Evolutionary conservation across 129 eudicot genomes (phyloP).

Genomic region (Mikania micrantha): DNA sequence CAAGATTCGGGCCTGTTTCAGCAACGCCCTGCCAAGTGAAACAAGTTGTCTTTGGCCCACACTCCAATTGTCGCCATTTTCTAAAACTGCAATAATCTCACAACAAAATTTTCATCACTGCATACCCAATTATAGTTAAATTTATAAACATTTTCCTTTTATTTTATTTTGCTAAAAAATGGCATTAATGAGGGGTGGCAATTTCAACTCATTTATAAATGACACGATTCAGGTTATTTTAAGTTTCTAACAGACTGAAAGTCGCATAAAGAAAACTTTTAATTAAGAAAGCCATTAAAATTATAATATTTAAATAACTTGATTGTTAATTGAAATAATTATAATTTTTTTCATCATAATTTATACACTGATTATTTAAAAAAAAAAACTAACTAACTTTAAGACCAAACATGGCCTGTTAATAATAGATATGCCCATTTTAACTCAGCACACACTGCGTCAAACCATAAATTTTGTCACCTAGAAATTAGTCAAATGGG

Average conservation of each 20-base stretch:
- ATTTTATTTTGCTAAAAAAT: neutral
- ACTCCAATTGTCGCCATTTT: conserved; percentile 97
- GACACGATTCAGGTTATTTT: neutral
- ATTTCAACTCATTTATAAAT: neutral
- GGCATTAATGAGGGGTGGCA: neutral
- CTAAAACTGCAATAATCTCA: conserved; percentile 48
- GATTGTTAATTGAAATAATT: too few species aligned
- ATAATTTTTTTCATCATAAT: neutral
- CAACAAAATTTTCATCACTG: conserved; percentile 1
- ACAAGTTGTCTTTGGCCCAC: conserved; percentile 95
- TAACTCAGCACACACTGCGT: neutral
- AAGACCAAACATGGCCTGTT: neutral
- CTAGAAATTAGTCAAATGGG: neutral
- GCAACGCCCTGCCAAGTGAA: conserved; percentile 82
- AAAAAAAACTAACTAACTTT: neutral
- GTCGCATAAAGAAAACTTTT: neutral
- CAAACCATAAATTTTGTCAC: neutral
- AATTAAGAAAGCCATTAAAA: neutral
- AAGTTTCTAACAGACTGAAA: neutral
- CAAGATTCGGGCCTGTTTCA: conserved; percentile 78
- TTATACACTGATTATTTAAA: neutral
- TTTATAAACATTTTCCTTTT: neutral
- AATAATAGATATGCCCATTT: neutral
- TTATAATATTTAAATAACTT: neutral
- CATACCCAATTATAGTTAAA: neutral